These are phyloP conservation scores for Tulasnella sp. DNA, from an alignment of 768 basidiomycete genomes.

Conservation along the genomic window DNA sequence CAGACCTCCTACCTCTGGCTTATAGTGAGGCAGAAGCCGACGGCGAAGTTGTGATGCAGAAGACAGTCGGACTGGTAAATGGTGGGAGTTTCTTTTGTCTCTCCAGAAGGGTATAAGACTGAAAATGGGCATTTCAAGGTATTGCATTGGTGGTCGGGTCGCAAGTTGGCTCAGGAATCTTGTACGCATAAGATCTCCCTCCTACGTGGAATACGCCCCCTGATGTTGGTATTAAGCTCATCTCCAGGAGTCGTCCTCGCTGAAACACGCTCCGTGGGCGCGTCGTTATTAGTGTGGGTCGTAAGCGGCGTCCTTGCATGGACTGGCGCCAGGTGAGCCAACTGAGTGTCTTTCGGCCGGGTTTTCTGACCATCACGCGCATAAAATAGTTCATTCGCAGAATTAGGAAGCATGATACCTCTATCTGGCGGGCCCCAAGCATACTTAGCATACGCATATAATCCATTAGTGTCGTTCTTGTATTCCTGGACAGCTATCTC, in stretches of 20 bases:
- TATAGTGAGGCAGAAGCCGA: constrained; percentile 72
- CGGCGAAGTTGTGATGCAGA: constrained; percentile 50
- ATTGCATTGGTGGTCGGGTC: constrained; percentile 78
- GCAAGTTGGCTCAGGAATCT: constrained; percentile 92
- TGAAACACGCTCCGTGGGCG: constrained; percentile 84
- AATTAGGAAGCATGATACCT: constrained; percentile 86
- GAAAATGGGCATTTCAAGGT: constrained; percentile 46
- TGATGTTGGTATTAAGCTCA: constrained; percentile 50
- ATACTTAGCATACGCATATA: constrained; percentile 86
- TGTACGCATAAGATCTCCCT: constrained; percentile 49
- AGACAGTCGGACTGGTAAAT: constrained; percentile 70
- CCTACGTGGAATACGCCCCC: too few species aligned
- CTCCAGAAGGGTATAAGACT: background rate
- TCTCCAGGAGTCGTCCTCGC: constrained; percentile 90
- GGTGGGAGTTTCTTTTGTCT: constrained; percentile 46
- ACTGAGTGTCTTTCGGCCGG: background rate
- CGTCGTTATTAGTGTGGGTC: constrained; percentile 83
- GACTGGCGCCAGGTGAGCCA: constrained; percentile 68
- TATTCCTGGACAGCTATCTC: constrained; percentile 95
- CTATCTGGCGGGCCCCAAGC: constrained; percentile 70
- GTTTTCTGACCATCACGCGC: background rate
- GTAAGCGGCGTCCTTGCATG: constrained; percentile 79
- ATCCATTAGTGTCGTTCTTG: constrained; percentile 79
- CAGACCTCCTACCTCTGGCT: constrained; percentile 55
- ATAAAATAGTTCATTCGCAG: constrained; percentile 71